A percentile compares a stretch with the other conserved stretches of the same genome.
These are phyloP conservation scores for Oxytropis ochrocephala DNA, from an alignment of 306 rosid genomes.

Conservation along the genomic window DNA sequence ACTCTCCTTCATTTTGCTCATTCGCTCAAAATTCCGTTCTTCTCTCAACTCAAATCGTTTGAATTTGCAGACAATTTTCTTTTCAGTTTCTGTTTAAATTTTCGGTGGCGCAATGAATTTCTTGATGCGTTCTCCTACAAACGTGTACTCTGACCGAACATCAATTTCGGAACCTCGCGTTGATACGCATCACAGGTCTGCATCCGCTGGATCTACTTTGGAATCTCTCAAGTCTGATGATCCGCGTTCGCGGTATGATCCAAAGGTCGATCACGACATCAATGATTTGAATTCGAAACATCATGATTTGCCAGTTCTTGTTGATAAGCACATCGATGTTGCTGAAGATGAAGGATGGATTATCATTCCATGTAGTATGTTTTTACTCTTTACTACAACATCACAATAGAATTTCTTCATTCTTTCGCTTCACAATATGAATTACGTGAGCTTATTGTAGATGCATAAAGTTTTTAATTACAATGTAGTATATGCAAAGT, in stretches of 20 bases:
- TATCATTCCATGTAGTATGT: conserved; percentile 67
- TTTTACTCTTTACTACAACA: neutral
- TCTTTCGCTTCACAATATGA: neutral
- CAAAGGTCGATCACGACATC: conserved; percentile 21
- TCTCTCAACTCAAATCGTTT: neutral
- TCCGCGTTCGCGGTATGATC: conserved; percentile 33
- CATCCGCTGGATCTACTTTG: conserved; percentile 38
- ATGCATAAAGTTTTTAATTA: neutral
- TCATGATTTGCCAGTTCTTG: conserved; percentile 20
- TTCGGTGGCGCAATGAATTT: conserved; percentile 61
- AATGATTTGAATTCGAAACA: conserved; percentile 26
- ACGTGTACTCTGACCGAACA: conserved; percentile 39
- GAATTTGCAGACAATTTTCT: conserved; percentile 19
- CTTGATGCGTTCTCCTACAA: conserved; percentile 50
- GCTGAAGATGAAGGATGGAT: conserved; percentile 86
- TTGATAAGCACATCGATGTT: conserved; percentile 66
- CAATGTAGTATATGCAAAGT: neutral
- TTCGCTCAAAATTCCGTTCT: neutral
- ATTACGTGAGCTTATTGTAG: neutral
- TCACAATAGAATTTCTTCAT: neutral
- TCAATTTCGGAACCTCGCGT: conserved; percentile 35
- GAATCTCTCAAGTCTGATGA: conserved; percentile 49
- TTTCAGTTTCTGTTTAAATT: neutral
- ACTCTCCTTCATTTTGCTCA: neutral
- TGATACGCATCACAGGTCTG: conserved; percentile 30